Percentiles rank a stretch among this genome's conserved stretches.
phyloP scores from a whole-genome alignment of 768 basidiomycete genomes.

The Lentinula lateritia region DNA sequence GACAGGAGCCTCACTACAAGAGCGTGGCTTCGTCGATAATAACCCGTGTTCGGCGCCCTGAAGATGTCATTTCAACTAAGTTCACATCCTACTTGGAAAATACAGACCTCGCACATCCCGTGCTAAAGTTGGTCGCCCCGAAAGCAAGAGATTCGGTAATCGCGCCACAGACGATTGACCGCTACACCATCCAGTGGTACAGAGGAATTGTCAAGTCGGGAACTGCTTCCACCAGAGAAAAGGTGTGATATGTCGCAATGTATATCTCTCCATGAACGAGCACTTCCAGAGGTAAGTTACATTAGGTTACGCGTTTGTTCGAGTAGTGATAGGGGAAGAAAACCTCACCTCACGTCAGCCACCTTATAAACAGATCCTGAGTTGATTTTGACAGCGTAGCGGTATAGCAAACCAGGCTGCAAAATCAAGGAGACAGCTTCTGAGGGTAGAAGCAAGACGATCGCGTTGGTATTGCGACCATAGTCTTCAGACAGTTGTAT shows the following conservation, averaged over 20 bases:
- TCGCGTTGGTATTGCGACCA: slow-evolving; percentile 45
- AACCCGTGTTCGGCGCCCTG: not conserved
- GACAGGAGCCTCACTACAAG: not conserved
- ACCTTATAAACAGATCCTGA: slow-evolving; percentile 38
- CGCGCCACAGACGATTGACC: slow-evolving; percentile 64
- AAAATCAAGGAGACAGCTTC: slow-evolving; percentile 64
- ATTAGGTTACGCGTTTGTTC: not conserved
- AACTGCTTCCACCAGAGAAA: slow-evolving; percentile 34
- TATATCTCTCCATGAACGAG: slow-evolving; percentile 61
- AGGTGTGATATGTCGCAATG: slow-evolving; percentile 57
- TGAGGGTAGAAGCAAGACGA: slow-evolving; percentile 54
- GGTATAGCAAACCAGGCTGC: slow-evolving; percentile 64
- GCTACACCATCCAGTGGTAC: slow-evolving; percentile 47
- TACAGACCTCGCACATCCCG: not conserved
- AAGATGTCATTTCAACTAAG: not conserved
- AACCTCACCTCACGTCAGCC: slow-evolving; percentile 61
- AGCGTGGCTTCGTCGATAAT: not conserved
- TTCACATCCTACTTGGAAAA: not conserved
- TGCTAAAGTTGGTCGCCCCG: slow-evolving; percentile 42
- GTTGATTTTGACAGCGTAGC: slow-evolving; percentile 61
- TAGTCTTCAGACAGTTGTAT: slow-evolving; percentile 64
- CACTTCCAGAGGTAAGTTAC: slow-evolving; percentile 29
- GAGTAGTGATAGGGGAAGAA: slow-evolving; percentile 1
- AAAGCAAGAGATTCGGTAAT: slow-evolving; percentile 52
- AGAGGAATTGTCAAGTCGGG: slow-evolving; percentile 26